A percentile compares a stretch with the other conserved stretches of the same genome.
phyloP scores from a whole-genome alignment of 495 filamentous ascomycete genomes.

The Peziza echinospora region DNA sequence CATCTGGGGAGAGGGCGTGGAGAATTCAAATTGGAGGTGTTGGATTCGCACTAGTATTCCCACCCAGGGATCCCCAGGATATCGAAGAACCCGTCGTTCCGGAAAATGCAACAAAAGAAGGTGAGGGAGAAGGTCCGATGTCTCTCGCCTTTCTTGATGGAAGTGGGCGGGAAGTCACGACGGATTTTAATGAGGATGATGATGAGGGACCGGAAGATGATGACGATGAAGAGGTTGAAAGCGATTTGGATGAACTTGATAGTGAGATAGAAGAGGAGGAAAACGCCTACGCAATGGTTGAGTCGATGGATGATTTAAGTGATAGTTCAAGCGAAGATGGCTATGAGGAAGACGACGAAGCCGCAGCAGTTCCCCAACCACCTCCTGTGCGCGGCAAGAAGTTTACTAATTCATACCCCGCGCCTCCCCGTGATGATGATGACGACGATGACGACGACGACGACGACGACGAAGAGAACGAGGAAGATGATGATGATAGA shows the following conservation, averaged over 20 bases:
- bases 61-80: background rate
- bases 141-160: background rate
- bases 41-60: conserved; percentile 12
- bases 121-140: background rate
- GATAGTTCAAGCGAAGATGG: background rate
- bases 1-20: background rate
- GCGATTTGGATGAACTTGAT: background rate
- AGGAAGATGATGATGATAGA: background rate
- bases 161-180: background rate
- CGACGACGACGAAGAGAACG: background rate
- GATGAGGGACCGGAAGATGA: background rate
- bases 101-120: background rate
- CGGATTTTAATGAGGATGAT: background rate
- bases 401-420: background rate
- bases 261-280: background rate
- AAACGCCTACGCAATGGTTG: background rate
- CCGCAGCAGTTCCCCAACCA: too few species aligned
- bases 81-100: background rate
- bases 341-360: background rate
- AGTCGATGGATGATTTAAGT: background rate
- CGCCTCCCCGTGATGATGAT: background rate
- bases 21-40: conserved; percentile 13
- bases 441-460: background rate
- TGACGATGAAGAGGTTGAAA: background rate
- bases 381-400: background rate